These are phyloP conservation scores for Claviceps africana DNA, from an alignment of 2,329 filamentous ascomycete species.

Conservation along the genomic window DNA sequence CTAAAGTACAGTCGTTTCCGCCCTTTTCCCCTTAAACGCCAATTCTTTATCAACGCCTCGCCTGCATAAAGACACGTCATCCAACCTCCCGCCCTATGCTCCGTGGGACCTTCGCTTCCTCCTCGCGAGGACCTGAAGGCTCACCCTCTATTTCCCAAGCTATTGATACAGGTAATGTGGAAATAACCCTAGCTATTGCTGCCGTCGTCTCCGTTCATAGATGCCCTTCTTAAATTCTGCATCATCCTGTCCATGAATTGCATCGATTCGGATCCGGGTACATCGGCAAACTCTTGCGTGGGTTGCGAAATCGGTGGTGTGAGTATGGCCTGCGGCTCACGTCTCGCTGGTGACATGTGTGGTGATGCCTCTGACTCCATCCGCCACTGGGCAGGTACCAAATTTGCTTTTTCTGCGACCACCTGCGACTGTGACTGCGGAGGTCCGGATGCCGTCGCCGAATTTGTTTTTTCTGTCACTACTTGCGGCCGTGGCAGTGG, in stretches of 20 bases:
- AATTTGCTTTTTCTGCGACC: background rate
- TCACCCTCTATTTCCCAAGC: background rate
- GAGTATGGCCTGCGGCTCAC: background rate
- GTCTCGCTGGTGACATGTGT: slow-evolving; percentile 1
- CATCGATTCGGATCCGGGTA: slow-evolving; percentile 30
- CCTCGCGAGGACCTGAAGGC: background rate
- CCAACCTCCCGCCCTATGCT: background rate
- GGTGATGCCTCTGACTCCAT: background rate
- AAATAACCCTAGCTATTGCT: background rate
- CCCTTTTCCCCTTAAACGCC: background rate
- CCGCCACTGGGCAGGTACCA: background rate
- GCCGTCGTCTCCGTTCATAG: slow-evolving; percentile 6
- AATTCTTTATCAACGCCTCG: background rate
- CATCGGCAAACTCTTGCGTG: slow-evolving; percentile 25
- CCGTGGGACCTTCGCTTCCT: background rate
- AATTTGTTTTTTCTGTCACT: too few species aligned
- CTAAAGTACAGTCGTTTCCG: background rate
- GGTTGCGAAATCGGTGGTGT: background rate
- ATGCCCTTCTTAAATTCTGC: slow-evolving; percentile 31
- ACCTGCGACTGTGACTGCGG: background rate
- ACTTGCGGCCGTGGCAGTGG: background rate
- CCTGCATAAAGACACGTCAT: background rate
- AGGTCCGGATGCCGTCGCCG: slow-evolving; percentile 7
- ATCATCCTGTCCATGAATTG: slow-evolving; percentile 39
- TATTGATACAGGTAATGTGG: background rate